Evolutionary conservation across 1,139 yeast species (phyloP).

Genomic region (Taphrina confusa): DNA sequence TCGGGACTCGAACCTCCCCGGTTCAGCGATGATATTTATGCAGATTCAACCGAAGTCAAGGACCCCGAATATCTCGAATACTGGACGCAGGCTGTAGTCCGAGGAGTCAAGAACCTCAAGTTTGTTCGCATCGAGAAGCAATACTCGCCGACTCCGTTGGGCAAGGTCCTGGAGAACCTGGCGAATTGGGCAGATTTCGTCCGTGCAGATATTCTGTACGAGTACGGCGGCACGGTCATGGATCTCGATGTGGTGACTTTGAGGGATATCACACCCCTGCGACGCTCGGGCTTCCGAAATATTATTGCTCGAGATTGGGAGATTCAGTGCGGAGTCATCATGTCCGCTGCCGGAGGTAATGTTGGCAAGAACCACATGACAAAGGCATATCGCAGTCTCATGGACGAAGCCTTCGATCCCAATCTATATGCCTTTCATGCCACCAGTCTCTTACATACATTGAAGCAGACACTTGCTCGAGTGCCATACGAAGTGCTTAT

Average conservation of each 20-base stretch:
- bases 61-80: constrained; percentile 2
- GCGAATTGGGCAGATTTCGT: background rate
- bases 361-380: background rate
- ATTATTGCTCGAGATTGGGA: background rate
- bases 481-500: background rate
- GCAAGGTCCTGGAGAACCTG: background rate
- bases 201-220: constrained; percentile 3
- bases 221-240: background rate
- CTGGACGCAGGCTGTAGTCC: constrained; percentile 1
- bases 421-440: background rate
- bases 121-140: background rate
- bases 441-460: background rate
- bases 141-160: constrained; percentile 1
- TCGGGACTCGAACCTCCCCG: background rate
- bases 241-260: background rate
- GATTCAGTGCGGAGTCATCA: background rate
- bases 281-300: background rate
- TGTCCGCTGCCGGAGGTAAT: too few relatives aligned
- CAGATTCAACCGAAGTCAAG: background rate
- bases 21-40: background rate
- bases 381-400: background rate
- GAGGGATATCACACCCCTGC: background rate
- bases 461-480: background rate
- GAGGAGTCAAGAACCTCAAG: background rate
- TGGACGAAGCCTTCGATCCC: background rate